Percentiles rank a stretch among this genome's conserved stretches.
phyloP scores from a whole-genome alignment of 148 eudicot genomes.

The Nyssa sinensis region DNA sequence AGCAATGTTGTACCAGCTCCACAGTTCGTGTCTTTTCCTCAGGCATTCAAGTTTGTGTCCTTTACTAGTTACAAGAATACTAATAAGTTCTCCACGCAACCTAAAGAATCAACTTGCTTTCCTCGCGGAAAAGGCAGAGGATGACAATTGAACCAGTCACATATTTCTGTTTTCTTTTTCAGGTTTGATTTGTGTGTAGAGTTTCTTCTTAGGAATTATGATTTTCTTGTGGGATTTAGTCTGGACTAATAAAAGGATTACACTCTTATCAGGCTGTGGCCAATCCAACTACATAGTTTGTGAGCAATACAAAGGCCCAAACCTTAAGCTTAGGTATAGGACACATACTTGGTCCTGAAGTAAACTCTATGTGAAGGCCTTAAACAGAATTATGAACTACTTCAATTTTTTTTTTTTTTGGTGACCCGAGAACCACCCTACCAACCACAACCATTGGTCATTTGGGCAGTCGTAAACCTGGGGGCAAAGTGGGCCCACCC shows the following conservation, averaged over 20 bases:
- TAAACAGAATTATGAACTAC: background rate
- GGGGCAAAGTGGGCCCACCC: too few species aligned
- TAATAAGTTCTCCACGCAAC: background rate
- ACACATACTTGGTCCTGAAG: background rate
- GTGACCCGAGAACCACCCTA: too few species aligned
- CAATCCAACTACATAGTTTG: background rate
- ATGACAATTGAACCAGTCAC: background rate
- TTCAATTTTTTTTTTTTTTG: too few species aligned
- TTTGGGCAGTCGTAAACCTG: too few species aligned
- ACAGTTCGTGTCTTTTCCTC: conserved; percentile 9
- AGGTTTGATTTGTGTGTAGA: background rate
- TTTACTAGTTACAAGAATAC: conserved; percentile 17
- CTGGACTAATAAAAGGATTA: background rate
- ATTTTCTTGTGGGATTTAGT: background rate
- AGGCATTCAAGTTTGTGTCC: conserved; percentile 17
- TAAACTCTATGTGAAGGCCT: background rate
- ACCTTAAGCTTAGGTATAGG: background rate
- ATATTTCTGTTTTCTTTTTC: background rate
- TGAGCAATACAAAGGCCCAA: conserved; percentile 5
- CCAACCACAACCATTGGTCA: too few species aligned
- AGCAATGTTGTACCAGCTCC: conserved; percentile 14
- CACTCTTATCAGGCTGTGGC: background rate
- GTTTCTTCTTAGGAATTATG: background rate
- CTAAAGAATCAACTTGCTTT: background rate
- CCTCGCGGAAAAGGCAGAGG: background rate